These are phyloP conservation scores for Ophiostoma sp. DNA, from an alignment of 2,329 filamentous ascomycete genomes.

Conservation along the genomic window DNA sequence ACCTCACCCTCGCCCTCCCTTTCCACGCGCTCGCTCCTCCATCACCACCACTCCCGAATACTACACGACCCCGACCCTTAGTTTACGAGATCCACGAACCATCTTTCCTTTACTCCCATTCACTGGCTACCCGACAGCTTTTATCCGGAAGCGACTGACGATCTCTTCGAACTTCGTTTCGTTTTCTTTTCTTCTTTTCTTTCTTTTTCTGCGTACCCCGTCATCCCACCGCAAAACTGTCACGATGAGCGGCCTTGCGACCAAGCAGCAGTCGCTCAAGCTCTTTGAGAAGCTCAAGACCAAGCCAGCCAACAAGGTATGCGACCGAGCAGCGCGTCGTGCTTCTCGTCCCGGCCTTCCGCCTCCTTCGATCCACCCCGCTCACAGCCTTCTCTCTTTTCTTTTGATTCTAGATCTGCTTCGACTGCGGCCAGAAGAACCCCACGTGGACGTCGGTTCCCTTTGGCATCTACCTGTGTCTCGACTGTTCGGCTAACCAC, in stretches of 20 bases:
- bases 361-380: not conserved
- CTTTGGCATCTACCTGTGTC: slow-evolving; percentile 92
- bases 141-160: slow-evolving; percentile 10
- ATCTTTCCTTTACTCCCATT: not conserved
- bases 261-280: slow-evolving; percentile 92
- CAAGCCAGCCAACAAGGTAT: slow-evolving; percentile 91
- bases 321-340: slow-evolving; percentile 33
- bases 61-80: not conserved
- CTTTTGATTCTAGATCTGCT: slow-evolving; percentile 70
- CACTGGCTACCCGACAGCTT: not conserved
- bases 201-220: not conserved
- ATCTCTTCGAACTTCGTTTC: not conserved
- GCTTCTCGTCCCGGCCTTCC: not conserved
- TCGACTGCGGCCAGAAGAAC: slow-evolving; percentile 96
- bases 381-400: not conserved
- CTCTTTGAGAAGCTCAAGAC: slow-evolving; percentile 97
- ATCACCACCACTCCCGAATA: not conserved
- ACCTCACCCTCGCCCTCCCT: slow-evolving; percentile 3
- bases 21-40: slow-evolving; percentile 16
- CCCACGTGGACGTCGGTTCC: slow-evolving; percentile 98
- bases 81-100: not conserved
- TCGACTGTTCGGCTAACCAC: slow-evolving; percentile 96
- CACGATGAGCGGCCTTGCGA: slow-evolving; percentile 70
- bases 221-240: not conserved
- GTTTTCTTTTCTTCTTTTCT: not conserved